phyloP scores from a whole-genome alignment of 371 early-diverging fungal genomes.

The Mortierella sp. region DNA sequence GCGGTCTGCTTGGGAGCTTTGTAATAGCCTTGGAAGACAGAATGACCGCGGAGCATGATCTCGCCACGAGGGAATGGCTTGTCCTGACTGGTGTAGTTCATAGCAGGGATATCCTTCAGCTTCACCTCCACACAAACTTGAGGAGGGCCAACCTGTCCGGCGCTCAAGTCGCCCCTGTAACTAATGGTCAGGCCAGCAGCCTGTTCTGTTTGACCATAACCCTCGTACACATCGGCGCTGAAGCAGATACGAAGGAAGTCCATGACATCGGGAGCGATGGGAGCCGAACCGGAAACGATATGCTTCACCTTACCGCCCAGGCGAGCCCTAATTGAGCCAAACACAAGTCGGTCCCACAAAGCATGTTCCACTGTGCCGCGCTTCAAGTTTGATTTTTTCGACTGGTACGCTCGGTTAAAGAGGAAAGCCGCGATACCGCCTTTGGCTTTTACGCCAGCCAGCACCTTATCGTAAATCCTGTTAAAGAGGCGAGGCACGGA shows the following conservation, averaged over 20 bases:
- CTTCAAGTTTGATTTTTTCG: conserved; percentile 79
- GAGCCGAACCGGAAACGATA: conserved; percentile 87
- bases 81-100: conserved; percentile 89
- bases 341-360: conserved; percentile 88
- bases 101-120: conserved; percentile 89
- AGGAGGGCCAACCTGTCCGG: conserved; percentile 92
- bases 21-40: conserved; percentile 89
- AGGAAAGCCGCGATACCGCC: conserved; percentile 81
- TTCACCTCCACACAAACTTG: conserved; percentile 76
- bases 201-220: conserved; percentile 97
- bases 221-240: conserved; percentile 85
- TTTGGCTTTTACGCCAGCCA: conserved; percentile 81
- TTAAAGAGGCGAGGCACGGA: conserved; percentile 98
- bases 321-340: conserved; percentile 80
- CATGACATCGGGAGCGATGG: conserved; percentile 86
- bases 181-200: conserved; percentile 77
- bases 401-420: conserved; percentile 81
- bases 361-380: conserved; percentile 68
- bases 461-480: conserved; percentile 95
- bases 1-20: conserved; percentile 87
- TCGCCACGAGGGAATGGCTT: conserved; percentile 94
- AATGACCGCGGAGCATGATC: conserved; percentile 87
- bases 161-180: conserved; percentile 63
- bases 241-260: conserved; percentile 91
- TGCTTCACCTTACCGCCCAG: conserved; percentile 91